A percentile compares a stretch with the other conserved stretches of the same genome.
These are phyloP conservation scores for Malassezia japonica DNA, from an alignment of 1,284 basidiomycete genomes.

Conservation along the genomic window DNA sequence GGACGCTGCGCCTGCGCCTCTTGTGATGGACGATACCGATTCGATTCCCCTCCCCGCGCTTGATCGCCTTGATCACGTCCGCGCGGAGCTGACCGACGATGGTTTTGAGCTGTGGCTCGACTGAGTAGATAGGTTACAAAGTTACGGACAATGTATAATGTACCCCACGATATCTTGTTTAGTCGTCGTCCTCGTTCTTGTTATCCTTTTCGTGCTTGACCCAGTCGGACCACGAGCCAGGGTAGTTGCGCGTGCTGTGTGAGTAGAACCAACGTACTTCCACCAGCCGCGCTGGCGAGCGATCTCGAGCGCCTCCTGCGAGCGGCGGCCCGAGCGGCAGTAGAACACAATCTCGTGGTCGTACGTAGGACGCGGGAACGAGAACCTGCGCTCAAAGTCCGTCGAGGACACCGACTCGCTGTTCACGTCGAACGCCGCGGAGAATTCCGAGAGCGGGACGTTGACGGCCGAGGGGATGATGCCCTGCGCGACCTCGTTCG, in stretches of 20 bases:
- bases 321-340: slow-evolving; percentile 82
- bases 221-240: slow-evolving; percentile 90
- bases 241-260: slow-evolving; percentile 68
- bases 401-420: slow-evolving; percentile 45
- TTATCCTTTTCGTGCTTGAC: slow-evolving; percentile 53
- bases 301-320: slow-evolving; percentile 70
- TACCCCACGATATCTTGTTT: too few species aligned
- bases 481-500: slow-evolving; percentile 82
- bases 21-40: neutral
- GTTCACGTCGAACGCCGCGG: slow-evolving; percentile 60
- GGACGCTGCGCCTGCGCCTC: slow-evolving; percentile 3
- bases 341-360: slow-evolving; percentile 82
- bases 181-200: slow-evolving; percentile 44
- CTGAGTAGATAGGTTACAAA: slow-evolving; percentile 1
- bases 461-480: slow-evolving; percentile 92
- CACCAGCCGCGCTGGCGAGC: slow-evolving; percentile 73
- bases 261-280: slow-evolving; percentile 55
- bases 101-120: slow-evolving; percentile 13
- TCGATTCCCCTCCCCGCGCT: neutral
- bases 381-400: slow-evolving; percentile 54
- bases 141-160: neutral
- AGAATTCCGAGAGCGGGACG: slow-evolving; percentile 72
- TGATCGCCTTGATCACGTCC: neutral
- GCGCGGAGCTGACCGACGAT: slow-evolving; percentile 14
- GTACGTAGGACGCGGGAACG: slow-evolving; percentile 69